Evolutionary conservation across 1,284 basidiomycete genomes (phyloP), one percentile per base, ranked within the genome.

Genomic region (Melampsora medusae): DNA sequence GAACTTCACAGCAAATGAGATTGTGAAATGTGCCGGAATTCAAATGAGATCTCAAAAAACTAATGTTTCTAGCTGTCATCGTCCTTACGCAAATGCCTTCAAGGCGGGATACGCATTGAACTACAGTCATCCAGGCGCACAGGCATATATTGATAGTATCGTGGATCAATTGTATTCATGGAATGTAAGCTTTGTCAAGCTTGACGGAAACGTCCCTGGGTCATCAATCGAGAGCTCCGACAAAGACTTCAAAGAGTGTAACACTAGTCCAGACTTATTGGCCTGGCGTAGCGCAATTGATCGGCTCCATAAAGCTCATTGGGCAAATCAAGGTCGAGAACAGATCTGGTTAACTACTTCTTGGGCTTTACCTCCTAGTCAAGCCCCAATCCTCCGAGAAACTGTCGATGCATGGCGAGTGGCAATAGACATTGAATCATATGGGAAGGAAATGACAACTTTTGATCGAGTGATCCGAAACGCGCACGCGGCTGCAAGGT

Each of bases 101-200:
- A 35, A 65, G n/a, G 17, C 62, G 22, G 71, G 71, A 14, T 73
- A 73, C 62, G 14, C 71, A 1, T 66, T 73, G 33, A 73, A 73
- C 62, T 73, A 73, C 50, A 66, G 62, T 25, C 71, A 73, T 59
- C 71, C 71, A 25, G 71, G 71, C 17, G 65, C 48, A 9, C 72
- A 74, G 38, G 60, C 67, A 35, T 74, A 67, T 42, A 61, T 74
- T 53, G 56, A 74, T 50, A 74, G 65, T 50, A 28, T 74, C 12
- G 72, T 74, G 2, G 72, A 74, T 61, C 61, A 50, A 22, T 53
- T 67, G 3, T 74, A 67, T 38, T 35, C 42, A n/a, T 74, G 72
- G 72, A 74, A 74, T 25, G 65, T 74, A 17, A 74, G 72, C 56
- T 73, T 67, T 59, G 72, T 74, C 5, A 74, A 74, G 65, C 56